These are phyloP conservation scores for Fragaria vesca DNA, from an alignment of 306 rosid genomes.

Conservation along the genomic window DNA sequence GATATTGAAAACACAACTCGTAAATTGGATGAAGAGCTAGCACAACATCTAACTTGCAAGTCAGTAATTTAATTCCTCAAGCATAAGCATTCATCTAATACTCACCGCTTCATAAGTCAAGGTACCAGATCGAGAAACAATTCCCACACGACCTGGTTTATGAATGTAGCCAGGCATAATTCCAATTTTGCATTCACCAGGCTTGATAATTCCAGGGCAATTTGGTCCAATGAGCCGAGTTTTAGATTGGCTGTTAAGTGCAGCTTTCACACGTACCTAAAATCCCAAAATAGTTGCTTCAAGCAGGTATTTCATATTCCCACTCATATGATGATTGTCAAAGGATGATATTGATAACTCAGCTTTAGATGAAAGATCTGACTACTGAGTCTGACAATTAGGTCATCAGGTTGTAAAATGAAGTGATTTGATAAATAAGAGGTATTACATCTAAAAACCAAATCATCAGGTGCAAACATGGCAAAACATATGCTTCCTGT, in stretches of 20 bases:
- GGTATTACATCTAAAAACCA: neutral
- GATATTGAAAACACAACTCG: neutral
- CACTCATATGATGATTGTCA: neutral
- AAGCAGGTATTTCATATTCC: neutral
- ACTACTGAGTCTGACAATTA: neutral
- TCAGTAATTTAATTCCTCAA: neutral
- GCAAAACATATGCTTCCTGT: neutral
- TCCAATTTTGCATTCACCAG: conserved; percentile 99
- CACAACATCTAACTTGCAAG: neutral
- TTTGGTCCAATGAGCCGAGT: conserved; percentile 96
- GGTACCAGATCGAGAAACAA: conserved; percentile 99
- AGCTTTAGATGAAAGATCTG: neutral
- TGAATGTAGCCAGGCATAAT: conserved; percentile 99
- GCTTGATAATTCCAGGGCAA: conserved; percentile 99
- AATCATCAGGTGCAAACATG: neutral
- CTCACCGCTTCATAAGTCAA: conserved; percentile 99
- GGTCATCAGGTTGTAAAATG: neutral
- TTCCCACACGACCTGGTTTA: conserved; percentile 95
- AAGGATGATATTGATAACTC: neutral
- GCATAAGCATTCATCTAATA: conserved; percentile 1
- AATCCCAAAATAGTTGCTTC: neutral
- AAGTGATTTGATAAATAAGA: neutral
- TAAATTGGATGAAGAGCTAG: conserved; percentile 4
- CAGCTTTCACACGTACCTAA: conserved; percentile 94
- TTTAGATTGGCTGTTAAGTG: conserved; percentile 79